Evolutionary conservation across 1,284 basidiomycete species (phyloP).

Genomic region (Leucoagaricus sp.): DNA sequence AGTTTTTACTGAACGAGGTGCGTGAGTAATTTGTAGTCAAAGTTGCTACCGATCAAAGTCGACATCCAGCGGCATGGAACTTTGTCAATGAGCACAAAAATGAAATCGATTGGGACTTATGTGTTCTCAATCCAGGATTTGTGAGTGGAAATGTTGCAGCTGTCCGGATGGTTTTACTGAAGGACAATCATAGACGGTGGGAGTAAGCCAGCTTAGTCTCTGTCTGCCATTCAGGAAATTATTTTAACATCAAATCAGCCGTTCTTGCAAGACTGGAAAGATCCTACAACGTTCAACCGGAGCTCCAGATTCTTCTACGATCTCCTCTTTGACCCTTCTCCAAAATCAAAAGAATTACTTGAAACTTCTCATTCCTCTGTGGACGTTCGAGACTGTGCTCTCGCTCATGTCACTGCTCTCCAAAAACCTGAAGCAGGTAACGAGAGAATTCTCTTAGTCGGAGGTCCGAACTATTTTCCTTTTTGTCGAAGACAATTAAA

Average conservation of each 20-base stretch:
- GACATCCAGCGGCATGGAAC: conserved; percentile 39
- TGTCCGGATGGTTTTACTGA: not conserved
- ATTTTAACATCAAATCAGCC: conserved; percentile 15
- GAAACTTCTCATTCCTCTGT: conserved; percentile 24
- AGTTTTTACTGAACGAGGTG: conserved; percentile 46
- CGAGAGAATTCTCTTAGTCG: conserved; percentile 25
- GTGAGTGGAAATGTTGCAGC: conserved; percentile 8
- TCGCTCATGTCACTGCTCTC: conserved; percentile 28
- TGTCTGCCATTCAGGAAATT: not conserved
- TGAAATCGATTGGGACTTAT: conserved; percentile 37
- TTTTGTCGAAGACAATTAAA: not conserved
- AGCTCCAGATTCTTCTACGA: conserved; percentile 27
- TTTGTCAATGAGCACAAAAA: conserved; percentile 35
- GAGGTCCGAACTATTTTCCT: conserved; percentile 4
- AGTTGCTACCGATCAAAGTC: not conserved
- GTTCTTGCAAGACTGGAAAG: conserved; percentile 4
- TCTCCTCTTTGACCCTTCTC: conserved; percentile 20
- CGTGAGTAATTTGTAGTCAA: conserved; percentile 39
- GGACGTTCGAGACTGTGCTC: conserved; percentile 32
- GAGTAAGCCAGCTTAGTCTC: not conserved
- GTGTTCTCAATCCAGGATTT: conserved; percentile 6
- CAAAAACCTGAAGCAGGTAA: conserved; percentile 31
- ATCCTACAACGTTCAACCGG: conserved; percentile 20
- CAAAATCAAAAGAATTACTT: conserved; percentile 23
- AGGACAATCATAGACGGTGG: conserved; percentile 16